Conservation (phyloP, 352 stramenopile species). For the Blastocystis sp. region DNA sequence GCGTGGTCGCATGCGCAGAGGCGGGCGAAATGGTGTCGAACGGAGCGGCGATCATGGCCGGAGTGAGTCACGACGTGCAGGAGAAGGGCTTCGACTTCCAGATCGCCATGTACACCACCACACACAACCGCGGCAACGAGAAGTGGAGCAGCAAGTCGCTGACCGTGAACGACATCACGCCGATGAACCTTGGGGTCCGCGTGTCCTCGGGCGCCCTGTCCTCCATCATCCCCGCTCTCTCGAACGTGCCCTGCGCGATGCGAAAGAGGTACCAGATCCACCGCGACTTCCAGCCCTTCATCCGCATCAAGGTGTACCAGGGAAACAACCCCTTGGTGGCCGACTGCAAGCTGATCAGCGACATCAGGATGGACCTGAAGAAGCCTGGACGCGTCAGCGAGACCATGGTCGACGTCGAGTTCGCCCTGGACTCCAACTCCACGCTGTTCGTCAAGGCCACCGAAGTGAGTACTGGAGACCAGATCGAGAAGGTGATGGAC, state of each 20-base stretch:
- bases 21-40: not conserved
- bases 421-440: slow-evolving; percentile 16
- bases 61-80: not conserved
- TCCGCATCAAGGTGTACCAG: slow-evolving; percentile 6
- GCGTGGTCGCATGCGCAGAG: not conserved
- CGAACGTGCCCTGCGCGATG: not conserved
- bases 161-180: slow-evolving; percentile 21
- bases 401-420: not conserved
- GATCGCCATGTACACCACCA: slow-evolving; percentile 46
- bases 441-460: slow-evolving; percentile 9
- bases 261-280: slow-evolving; percentile 12
- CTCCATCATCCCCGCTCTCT: not conserved
- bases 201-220: not conserved
- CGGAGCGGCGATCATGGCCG: slow-evolving; percentile 18
- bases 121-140: slow-evolving; percentile 24
- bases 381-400: not conserved
- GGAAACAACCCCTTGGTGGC: not conserved
- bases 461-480: not conserved
- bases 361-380: not conserved
- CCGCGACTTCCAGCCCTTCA: not conserved
- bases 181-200: slow-evolving; percentile 26
- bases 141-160: not conserved
- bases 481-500: not conserved
- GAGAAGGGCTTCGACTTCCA: slow-evolving; percentile 50
- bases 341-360: slow-evolving; percentile 44